Base-by-base conservation (phyloP, 495 filamentous ascomycete genomes). In the Niebla homalea region DNA sequence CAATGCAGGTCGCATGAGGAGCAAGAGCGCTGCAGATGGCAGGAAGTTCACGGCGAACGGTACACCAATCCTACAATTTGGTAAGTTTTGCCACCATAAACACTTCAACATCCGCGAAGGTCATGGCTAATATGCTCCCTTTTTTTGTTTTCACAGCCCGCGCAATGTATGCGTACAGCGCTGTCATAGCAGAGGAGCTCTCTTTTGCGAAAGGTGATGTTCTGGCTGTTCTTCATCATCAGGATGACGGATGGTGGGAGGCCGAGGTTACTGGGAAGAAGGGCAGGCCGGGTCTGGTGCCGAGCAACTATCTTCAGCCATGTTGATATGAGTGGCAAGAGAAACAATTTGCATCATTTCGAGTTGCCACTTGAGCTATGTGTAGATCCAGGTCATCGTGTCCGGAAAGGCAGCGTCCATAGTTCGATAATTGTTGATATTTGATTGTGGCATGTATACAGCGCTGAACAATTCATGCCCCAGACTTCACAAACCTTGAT, bases 201-300 rank as follows among this genome's bases (percentile, higher is more conserved):
- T 83, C 84, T 16, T 99, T 99, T 59, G 74, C 77, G 11, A 97
- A 97, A 67, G 93, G 93, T 43, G 93, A 99, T 61, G 73, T 86
- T 45, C 69, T 99, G 7, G 87, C 90, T 1, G 79, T 99, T n/a
- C 67, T 94, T 32, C 74, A 87, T 54, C 78, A 89, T 51, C 93
- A 99, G 63, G 93, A 99, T 66, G 93, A 99, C 61, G 93, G 93
- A 11, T 99, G 93, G 93, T 99, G 93, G 93, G 92, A 97, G 71
- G 92, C 93, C 14, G 89, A 96, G 67, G 77, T 94, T 47, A 85
- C 87, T 45, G 85, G 85, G 0, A 79, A 78, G 57, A 81, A 80
- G 22, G 74, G 78, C 18, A 74, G 80, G 57, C 70, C 84, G 11
- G 93, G 93, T 21, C 70, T 99, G 60, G 93, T 97, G 46, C 93